phyloP scores from a whole-genome alignment of 2,329 filamentous ascomycete species.

The Aureobasidium musti region DNA sequence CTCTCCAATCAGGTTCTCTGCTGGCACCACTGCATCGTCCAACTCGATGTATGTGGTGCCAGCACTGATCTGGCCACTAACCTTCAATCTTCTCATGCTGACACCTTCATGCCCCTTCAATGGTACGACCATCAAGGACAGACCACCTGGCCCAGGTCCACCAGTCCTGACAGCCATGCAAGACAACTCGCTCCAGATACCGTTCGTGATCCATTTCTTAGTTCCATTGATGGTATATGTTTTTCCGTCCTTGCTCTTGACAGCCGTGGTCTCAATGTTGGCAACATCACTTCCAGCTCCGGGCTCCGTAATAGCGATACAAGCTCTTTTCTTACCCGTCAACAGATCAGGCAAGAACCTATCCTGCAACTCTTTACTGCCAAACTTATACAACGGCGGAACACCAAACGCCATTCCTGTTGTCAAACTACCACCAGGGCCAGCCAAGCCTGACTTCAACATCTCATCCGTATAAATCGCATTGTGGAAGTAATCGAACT shows the following conservation, averaged over 20 bases:
- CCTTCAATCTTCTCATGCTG: conserved; percentile 66
- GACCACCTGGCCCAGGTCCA: conserved; percentile 61
- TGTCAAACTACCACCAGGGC: conserved; percentile 65
- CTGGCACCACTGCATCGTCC: conserved; percentile 71
- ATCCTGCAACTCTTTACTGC: conserved; percentile 62
- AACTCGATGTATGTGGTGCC: conserved; percentile 77
- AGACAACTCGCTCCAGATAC: conserved; percentile 67
- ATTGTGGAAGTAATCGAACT: conserved; percentile 71
- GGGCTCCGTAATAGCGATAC: conserved; percentile 79
- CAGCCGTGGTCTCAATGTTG: conserved; percentile 68
- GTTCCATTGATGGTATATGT: conserved; percentile 71
- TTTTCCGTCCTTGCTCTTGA: conserved; percentile 63
- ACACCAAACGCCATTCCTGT: conserved; percentile 73
- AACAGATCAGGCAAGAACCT: conserved; percentile 68
- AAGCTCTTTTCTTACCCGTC: conserved; percentile 65
- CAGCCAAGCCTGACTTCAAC: conserved; percentile 63
- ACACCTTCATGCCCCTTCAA: conserved; percentile 68
- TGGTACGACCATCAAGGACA: conserved; percentile 69
- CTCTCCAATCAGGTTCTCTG: conserved; percentile 67
- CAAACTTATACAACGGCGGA: conserved; percentile 71
- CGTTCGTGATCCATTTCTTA: conserved; percentile 81
- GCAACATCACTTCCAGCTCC: conserved; percentile 73
- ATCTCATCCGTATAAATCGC: conserved; percentile 73
- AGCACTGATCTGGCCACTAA: conserved; percentile 63
- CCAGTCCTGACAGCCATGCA: conserved; percentile 75